Evolutionary conservation across 2,329 filamentous ascomycete species (phyloP).

Genomic region (Hirsutella rhossiliensis): DNA sequence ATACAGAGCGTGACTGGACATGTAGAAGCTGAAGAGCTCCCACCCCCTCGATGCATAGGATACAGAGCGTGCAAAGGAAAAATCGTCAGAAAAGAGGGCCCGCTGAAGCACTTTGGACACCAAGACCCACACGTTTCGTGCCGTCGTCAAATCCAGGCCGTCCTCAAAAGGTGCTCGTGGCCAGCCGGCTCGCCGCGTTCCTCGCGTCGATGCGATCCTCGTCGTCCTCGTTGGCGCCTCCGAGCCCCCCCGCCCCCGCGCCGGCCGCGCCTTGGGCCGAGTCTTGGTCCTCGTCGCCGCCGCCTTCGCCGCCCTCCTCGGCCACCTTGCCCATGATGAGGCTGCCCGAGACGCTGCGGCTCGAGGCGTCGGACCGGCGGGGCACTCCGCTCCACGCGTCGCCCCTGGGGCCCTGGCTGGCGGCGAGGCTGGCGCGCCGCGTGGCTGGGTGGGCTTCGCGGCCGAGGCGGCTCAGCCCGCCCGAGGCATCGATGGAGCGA

Average conservation of each 20-base stretch:
- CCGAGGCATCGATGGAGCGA: slow-evolving; percentile 80
- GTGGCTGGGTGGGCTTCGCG: slow-evolving; percentile 71
- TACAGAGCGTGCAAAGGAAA: neutral
- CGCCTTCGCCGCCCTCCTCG: slow-evolving; percentile 43
- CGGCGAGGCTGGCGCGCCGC: slow-evolving; percentile 65
- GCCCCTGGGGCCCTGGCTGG: slow-evolving; percentile 92
- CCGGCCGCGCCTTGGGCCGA: slow-evolving; percentile 27
- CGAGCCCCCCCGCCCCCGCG: slow-evolving; percentile 36
- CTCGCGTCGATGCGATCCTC: slow-evolving; percentile 90
- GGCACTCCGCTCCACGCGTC: slow-evolving; percentile 96
- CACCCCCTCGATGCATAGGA: too few relatives aligned
- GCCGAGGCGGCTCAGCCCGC: slow-evolving; percentile 79
- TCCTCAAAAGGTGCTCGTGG: slow-evolving; percentile 76
- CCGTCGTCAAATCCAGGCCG: neutral
- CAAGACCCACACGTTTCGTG: neutral
- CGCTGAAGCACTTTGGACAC: neutral
- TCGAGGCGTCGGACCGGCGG: slow-evolving; percentile 65
- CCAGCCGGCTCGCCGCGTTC: slow-evolving; percentile 88
- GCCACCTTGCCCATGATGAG: slow-evolving; percentile 51
- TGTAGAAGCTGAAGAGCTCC: neutral
- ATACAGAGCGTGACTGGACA: neutral
- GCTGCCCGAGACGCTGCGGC: slow-evolving; percentile 64
- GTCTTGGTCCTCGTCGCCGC: slow-evolving; percentile 23
- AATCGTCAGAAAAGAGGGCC: neutral
- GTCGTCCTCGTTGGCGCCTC: slow-evolving; percentile 55